Evolutionary conservation across 2,329 filamentous ascomycete genomes (phyloP).

Genomic region (Monosporascus sp.): DNA sequence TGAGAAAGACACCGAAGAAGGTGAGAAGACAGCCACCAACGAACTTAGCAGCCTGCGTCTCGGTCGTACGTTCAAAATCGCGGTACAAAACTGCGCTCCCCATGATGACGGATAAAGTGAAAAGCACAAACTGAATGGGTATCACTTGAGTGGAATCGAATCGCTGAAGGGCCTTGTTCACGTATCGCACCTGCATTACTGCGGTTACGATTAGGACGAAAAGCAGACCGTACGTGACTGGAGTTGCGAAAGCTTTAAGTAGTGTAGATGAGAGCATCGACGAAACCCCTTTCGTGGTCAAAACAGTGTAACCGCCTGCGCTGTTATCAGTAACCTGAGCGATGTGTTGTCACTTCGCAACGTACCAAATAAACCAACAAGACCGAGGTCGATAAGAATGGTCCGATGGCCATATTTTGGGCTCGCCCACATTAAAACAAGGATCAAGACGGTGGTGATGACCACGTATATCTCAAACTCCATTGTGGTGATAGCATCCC

Average conservation of each 20-base stretch:
- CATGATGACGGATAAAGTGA: conserved; percentile 91
- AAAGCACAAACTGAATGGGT: conserved; percentile 93
- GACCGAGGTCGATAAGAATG: conserved; percentile 85
- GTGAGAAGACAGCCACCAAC: conserved; percentile 85
- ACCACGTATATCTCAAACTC: conserved; percentile 89
- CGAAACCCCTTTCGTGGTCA: conserved; percentile 93
- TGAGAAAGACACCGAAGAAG: conserved; percentile 94
- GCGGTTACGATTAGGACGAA: conserved; percentile 77
- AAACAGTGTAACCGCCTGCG: conserved; percentile 85
- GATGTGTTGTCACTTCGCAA: conserved; percentile 10
- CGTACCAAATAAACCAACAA: conserved; percentile 89
- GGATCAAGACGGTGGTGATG: conserved; percentile 69
- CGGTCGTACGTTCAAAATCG: conserved; percentile 81
- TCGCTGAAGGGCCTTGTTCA: conserved; percentile 80
- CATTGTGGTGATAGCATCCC: conserved; percentile 78
- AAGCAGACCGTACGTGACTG: conserved; percentile 83
- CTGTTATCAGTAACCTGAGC: conserved; percentile 9
- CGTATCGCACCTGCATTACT: conserved; percentile 93
- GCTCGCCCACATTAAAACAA: conserved; percentile 75
- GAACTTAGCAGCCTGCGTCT: conserved; percentile 74
- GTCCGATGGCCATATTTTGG: conserved; percentile 76
- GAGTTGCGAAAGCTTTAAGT: conserved; percentile 83
- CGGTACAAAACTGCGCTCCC: conserved; percentile 91
- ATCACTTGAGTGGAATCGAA: conserved; percentile 99
- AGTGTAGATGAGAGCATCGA: conserved; percentile 90